phyloP scores from a whole-genome alignment of 169 alveolate genomes.

The Plasmodium malariae region DNA sequence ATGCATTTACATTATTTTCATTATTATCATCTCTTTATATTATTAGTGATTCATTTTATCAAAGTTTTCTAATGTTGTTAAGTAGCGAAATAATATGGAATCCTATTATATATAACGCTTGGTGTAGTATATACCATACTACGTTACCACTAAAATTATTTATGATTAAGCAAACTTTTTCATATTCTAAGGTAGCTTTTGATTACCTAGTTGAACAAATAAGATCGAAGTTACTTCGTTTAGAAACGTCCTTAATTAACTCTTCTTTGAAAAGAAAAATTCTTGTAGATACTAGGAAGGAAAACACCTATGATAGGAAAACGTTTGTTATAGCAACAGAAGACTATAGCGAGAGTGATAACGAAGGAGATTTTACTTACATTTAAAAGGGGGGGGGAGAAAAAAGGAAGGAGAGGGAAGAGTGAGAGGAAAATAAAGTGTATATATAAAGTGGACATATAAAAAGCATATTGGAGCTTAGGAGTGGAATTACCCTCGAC shows the following conservation, averaged over 20 bases:
- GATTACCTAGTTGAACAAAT: constrained; percentile 12
- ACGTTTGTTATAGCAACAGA: constrained; percentile 26
- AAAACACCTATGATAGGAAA: constrained; percentile 23
- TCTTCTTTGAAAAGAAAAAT: constrained; percentile 31
- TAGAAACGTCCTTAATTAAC: constrained; percentile 45
- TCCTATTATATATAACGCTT: constrained; percentile 35
- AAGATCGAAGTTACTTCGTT: constrained; percentile 13
- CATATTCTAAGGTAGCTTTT: constrained; percentile 29
- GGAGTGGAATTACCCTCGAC: too few species aligned
- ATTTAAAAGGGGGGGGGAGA: background rate
- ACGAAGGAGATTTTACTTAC: constrained; percentile 31
- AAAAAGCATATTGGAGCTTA: too few species aligned
- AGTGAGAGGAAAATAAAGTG: background rate
- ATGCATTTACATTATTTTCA: constrained; percentile 11
- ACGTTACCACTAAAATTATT: constrained; percentile 59
- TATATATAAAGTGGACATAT: too few species aligned
- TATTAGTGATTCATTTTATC: constrained; percentile 20
- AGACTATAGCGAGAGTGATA: background rate
- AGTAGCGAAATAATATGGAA: constrained; percentile 69
- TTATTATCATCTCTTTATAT: constrained; percentile 27
- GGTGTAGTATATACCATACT: constrained; percentile 57
- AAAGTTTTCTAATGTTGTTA: constrained; percentile 18
- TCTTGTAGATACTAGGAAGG: constrained; percentile 2
- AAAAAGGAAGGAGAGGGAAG: background rate
- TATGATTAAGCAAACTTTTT: constrained; percentile 48